Conservation (phyloP, 176 grass and related monocot genomes). For the Aegilops speltoides region DNA sequence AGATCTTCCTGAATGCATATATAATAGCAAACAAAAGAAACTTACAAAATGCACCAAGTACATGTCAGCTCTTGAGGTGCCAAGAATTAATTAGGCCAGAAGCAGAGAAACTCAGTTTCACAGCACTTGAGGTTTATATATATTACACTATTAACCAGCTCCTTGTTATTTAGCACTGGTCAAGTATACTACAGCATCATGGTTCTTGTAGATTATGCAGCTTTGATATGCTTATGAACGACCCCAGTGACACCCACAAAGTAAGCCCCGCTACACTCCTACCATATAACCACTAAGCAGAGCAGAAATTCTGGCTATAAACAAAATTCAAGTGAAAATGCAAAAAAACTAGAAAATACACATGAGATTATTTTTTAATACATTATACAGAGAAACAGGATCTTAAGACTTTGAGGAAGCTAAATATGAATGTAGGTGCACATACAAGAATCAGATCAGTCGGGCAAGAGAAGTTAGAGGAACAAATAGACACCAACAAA, state of each 20-base stretch:
- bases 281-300: neutral
- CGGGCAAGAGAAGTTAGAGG: neutral
- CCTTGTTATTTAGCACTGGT: neutral
- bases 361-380: neutral
- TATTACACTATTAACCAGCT: neutral
- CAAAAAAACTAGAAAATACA: neutral
- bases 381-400: neutral
- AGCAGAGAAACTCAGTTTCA: neutral
- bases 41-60: neutral
- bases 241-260: neutral
- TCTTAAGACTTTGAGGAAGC: neutral
- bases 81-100: neutral
- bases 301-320: neutral
- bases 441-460: neutral
- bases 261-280: neutral
- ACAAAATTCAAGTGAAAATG: neutral
- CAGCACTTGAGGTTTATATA: neutral
- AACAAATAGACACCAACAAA: neutral
- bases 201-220: neutral
- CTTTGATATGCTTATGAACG: neutral
- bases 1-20: conserved; percentile 41
- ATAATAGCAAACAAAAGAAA: conserved; percentile 9
- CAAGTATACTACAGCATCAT: neutral
- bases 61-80: neutral
- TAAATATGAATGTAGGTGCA: neutral